Base-by-base conservation (phyloP, 805 yeast genomes). In the Lipomyces starkeyi region DNA sequence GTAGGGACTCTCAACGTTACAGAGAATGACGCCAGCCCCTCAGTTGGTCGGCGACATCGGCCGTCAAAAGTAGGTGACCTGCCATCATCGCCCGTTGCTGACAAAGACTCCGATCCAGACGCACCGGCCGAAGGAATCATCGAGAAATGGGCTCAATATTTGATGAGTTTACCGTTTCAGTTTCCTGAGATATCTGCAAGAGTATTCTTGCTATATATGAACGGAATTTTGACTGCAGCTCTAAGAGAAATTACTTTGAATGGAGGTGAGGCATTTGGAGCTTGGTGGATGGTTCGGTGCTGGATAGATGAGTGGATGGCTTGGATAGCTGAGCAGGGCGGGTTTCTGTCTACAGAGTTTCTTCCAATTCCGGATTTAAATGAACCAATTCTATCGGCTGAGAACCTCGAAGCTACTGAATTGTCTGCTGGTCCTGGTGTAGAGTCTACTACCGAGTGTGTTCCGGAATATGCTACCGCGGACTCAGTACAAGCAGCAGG, bases 221-320 rank as follows among this genome's bases (percentile, higher is more conserved):
- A 85, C 59, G 83, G 87, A 11, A 74, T 88, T 9, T 79, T 87
- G 61, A 87, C 90, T 6, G 82, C 87, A 14, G 85, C 89, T 22
- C 78, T 88, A 54, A 80, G 91, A 68, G 91, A 88, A 73, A 82
- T 89, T 67, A 85, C 89, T 43, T 78, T 86, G 65, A 81, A 80
- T 29, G 87, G 87, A 2, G 87, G 87, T 7, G 83, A 83, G 56
- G 84, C 88, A 1, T 88, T 90, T 75, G 87, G 87, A 9, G 85
- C 87, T 2, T 90, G 94, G 94, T 89, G 92, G 91, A 83, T 86
- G 57, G 81, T 89, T 2, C 81, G 90, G 65, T 87, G 92, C 75
- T 90, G 94, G 93, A 80, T 87, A 6, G 91, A 88, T 74, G 94
- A 90, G 74, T 89, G 86, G 83, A 80, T 89, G 68, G 83, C 83